Base-by-base conservation (phyloP, 148 eudicot genomes). In the Vaccinium myrtillus region DNA sequence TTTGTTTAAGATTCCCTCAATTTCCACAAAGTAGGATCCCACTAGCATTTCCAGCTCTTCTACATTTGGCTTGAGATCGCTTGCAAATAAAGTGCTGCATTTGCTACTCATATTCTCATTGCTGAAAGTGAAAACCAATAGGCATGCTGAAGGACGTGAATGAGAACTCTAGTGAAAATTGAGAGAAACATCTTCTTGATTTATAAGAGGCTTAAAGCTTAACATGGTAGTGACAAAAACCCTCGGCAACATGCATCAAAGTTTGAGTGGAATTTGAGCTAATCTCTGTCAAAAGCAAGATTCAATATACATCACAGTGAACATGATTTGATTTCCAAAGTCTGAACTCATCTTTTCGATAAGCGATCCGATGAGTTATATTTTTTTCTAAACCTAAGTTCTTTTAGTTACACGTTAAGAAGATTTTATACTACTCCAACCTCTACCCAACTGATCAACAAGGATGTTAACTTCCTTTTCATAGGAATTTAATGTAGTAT, bases 1-100 rank as follows among this genome's bases (percentile, higher is more conserved):
- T 79, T 55, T 79, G 49, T 18, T 79, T 30, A 79, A 55, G 46
- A 55, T 55, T 54, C 81, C 81, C 27, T 55, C 81, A 19, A 54
- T 16, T 79, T 79, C 46, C 67, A 79, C 67, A 55, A 79, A 79
- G 49, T 79, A 79, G 6, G 81, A 67, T 79, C 27, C 81, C 81
- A 79, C 15, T 53, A 53, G 80, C 80, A 78, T 78, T 53, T 78
- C 80, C 61, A 78, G 14, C 43, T 78, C 80, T 79, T 79, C 81
- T 30, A 79, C 67, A 8, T 55, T 55, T 54, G 81, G 81, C 16
- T 79, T 79, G 67, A 27, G 7, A 54, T 55, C 51, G 11, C 25
- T 32, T 32, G 58, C 67, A 32, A 12, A 23, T 79, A 27, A 7
- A 55, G 27, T 8, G 8, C 15, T 79, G 81, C 81, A 27, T 53